Base-by-base conservation (phyloP, 2,329 filamentous ascomycete genomes). In the Trichoderma hamatum region DNA sequence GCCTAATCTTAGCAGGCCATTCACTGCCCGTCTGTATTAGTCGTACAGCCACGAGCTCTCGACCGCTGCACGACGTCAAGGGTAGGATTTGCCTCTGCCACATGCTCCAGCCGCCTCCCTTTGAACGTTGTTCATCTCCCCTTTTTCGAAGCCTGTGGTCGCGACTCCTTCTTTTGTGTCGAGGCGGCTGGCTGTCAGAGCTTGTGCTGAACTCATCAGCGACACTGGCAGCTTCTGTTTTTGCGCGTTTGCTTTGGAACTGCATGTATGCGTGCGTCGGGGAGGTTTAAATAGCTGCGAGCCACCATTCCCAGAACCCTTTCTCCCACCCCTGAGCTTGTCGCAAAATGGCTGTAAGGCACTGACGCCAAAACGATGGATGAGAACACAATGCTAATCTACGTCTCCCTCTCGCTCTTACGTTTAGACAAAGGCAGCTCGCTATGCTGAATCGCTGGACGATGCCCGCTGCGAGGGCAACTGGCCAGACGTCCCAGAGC, bases 401-500 rank as follows among this genome's bases (percentile, higher is more conserved):
- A 49, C 69, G 34, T 71, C 34, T 59, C 34, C 43, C 34, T 43
- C 56, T 61, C 71, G 59, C 21, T 24, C 69, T 61, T 32, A 56
- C 61, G 19, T 73, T 56, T 74, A 88, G 81, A 85, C 87, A 73
- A 99, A 99, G 84, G 94, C 90, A 71, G 86, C 86, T 74, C 88
- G 90, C 78, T 98, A 98, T 81, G 86, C 97, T 74, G 86, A 88
- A 78, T 88, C 89, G 80, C 88, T 99, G 76, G 93, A 98, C 79
- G 87, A 90, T 74, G 94, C 93, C 73, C 91, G 96, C 76, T 97
- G 93, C 80, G 90, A 95, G 76, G 94, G 92, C 64, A 90, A 90
- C 79, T 99, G 96, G 96, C 85, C 89, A 73, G 89, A 92, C 34
- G 87, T 98, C 34, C 92, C 93, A 30, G 95, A 98, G 82, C 86